These are phyloP conservation scores for Gaultheria prostrata DNA, from an alignment of 148 eudicot genomes.

Conservation along the genomic window DNA sequence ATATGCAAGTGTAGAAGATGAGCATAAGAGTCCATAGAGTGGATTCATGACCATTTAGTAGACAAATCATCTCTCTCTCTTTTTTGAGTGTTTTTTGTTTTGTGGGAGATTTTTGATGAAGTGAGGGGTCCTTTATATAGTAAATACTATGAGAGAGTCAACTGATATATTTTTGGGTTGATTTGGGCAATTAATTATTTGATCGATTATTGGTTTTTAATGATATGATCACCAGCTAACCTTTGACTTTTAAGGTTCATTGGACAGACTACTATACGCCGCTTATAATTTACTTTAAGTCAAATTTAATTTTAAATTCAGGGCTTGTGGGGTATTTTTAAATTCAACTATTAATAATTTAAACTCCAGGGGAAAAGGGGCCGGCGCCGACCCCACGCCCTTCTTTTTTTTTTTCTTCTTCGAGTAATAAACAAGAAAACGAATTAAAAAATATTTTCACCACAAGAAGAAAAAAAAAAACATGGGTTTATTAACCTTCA, in stretches of 20 bases:
- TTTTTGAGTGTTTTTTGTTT: background rate
- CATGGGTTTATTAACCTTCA: background rate
- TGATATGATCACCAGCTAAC: background rate
- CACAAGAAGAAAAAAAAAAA: too few relatives aligned
- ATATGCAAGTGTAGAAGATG: slow-evolving; percentile 61
- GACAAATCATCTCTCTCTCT: slow-evolving; percentile 30
- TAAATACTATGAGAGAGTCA: background rate
- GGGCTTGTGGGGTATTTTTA: background rate
- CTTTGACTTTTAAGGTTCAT: slow-evolving; percentile 12
- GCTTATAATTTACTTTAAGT: background rate
- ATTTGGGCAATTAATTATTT: background rate
- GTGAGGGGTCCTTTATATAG: slow-evolving; percentile 18
- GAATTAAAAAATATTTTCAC: too few relatives aligned
- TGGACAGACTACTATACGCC: background rate
- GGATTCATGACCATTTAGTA: slow-evolving; percentile 24
- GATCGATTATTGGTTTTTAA: background rate
- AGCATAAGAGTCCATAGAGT: slow-evolving; percentile 40
- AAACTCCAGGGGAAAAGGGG: background rate
- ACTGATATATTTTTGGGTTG: background rate
- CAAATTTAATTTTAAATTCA: background rate
- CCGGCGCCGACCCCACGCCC: slow-evolving; percentile 3
- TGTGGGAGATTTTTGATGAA: background rate
- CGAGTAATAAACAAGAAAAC: too few relatives aligned
- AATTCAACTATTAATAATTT: background rate
- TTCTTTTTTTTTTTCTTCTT: background rate